Conservation (phyloP, 352 stramenopile species). For the Pythium volutum region DNA sequence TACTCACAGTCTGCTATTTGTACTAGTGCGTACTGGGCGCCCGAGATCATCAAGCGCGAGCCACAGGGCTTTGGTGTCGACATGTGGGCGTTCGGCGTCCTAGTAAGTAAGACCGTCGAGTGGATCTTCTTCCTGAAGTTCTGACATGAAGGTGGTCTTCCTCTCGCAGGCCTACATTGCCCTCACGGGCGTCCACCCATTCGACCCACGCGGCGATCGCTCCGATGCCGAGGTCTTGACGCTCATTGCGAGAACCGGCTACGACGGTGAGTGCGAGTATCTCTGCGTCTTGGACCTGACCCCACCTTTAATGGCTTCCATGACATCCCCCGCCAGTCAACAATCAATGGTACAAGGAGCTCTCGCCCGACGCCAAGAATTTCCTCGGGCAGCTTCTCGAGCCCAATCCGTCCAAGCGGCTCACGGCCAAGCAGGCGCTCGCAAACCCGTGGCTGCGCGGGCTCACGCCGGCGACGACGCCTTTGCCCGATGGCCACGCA, state of each 20-base stretch:
- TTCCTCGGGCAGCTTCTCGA: slow-evolving; percentile 55
- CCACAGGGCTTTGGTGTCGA: slow-evolving; percentile 72
- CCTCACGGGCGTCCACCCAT: slow-evolving; percentile 71
- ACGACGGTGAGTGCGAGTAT: slow-evolving; percentile 41
- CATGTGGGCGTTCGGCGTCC: slow-evolving; percentile 78
- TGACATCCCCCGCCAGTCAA: slow-evolving; percentile 27
- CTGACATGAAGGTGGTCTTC: neutral
- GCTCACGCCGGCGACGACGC: slow-evolving; percentile 36
- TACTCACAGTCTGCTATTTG: neutral
- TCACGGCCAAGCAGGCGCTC: slow-evolving; percentile 56
- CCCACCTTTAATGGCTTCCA: neutral
- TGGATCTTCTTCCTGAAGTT: neutral
- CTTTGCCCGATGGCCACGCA: slow-evolving; percentile 44
- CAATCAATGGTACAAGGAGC: slow-evolving; percentile 64
- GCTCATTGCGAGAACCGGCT: slow-evolving; percentile 48
- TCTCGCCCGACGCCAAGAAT: slow-evolving; percentile 59
- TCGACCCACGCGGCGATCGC: slow-evolving; percentile 65
- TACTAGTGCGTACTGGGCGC: slow-evolving; percentile 70
- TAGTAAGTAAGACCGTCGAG: slow-evolving; percentile 28
- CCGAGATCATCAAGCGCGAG: slow-evolving; percentile 67
- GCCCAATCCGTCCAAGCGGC: slow-evolving; percentile 40
- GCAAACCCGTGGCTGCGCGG: slow-evolving; percentile 61
- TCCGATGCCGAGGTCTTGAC: slow-evolving; percentile 72
- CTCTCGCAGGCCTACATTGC: slow-evolving; percentile 58
- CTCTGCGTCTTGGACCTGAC: no score